Base-by-base conservation (phyloP, 2,329 filamentous ascomycete species). In the Gnomoniopsis sp. region DNA sequence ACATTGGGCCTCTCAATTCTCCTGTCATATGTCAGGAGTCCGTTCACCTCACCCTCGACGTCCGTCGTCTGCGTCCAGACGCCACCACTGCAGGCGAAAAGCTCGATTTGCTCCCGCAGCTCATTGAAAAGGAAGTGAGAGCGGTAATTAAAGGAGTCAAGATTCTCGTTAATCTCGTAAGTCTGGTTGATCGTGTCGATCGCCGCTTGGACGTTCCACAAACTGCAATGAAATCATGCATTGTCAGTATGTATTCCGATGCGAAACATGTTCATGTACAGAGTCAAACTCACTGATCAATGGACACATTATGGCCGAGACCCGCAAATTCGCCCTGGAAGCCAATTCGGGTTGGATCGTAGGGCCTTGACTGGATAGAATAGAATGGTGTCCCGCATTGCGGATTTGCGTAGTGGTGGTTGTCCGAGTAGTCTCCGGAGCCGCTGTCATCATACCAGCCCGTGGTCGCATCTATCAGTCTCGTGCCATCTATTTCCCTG, bases 61-160 rank as follows among this genome's bases (percentile, higher is more conserved):
- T 90, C 88, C 0, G 85, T 88, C 0, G 87, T 90, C 74, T 90
- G 88, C 1, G 88, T 90, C 80, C 86, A 90, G 0, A 90, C 81
- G 12, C 81, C 88, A 0, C 83, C 88, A 36, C 82, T 88, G 71
- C 88, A 90, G 0, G 83, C 77, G 57, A 78, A 89, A 12, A 71
- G 72, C 59, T 83, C 76, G 34, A 89, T 81, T 66, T 88, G 78
- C 56, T 87, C 82, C 41, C 80, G 79, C 3, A 89, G 76, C 65
- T 89, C 86, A 2, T 77, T 76, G 23, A 88, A 80, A 1, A 89
- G 76, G 17, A 79, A 65, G 46, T 86, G 79, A 0, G 82, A 80
- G 52, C 88, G 84, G 68, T 87, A 87, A 70, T 89, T 89, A 81
- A 87, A 90, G 0, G 79, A 75, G 0, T 83, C 78, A 1, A 87